Conservation (phyloP, 192 early-diverging fungal genomes). For the Podila horticola region DNA sequence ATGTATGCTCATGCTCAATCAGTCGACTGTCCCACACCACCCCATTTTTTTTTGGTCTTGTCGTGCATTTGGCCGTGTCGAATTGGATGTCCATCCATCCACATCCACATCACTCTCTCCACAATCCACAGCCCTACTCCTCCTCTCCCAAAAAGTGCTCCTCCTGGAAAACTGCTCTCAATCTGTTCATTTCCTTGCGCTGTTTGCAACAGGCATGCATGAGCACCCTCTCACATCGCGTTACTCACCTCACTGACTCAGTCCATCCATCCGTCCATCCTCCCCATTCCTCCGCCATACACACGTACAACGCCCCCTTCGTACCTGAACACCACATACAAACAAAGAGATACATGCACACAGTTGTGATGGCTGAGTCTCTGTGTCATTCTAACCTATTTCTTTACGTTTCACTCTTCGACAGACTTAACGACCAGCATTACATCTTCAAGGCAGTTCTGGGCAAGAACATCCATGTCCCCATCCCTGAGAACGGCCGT, state of each 20-base stretch:
- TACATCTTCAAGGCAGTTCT: slow-evolving; percentile 44
- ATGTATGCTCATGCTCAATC: too few relatives aligned
- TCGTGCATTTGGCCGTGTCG: too few relatives aligned
- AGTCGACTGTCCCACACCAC: too few relatives aligned
- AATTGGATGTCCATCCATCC: too few relatives aligned
- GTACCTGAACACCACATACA: neutral
- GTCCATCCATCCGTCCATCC: neutral
- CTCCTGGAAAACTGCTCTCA: neutral
- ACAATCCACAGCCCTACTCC: too few relatives aligned
- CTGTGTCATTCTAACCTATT: neutral
- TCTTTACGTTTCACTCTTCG: slow-evolving; percentile 30
- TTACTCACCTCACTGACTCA: neutral
- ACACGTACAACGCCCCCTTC: neutral
- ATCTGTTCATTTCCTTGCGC: slow-evolving; percentile 1
- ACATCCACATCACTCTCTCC: too few relatives aligned
- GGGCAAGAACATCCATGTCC: slow-evolving; percentile 39
- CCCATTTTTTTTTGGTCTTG: too few relatives aligned
- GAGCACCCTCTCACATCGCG: neutral
- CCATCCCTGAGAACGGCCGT: slow-evolving; percentile 19
- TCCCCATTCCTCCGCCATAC: neutral
- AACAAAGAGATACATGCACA: too few relatives aligned
- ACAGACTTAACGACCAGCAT: slow-evolving; percentile 50
- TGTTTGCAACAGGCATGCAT: neutral
- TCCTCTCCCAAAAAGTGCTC: neutral
- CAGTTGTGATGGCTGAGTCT: slow-evolving; percentile 1